phyloP scores from a whole-genome alignment of 2,329 filamentous ascomycete genomes.

The Domatiomyces globalis region DNA sequence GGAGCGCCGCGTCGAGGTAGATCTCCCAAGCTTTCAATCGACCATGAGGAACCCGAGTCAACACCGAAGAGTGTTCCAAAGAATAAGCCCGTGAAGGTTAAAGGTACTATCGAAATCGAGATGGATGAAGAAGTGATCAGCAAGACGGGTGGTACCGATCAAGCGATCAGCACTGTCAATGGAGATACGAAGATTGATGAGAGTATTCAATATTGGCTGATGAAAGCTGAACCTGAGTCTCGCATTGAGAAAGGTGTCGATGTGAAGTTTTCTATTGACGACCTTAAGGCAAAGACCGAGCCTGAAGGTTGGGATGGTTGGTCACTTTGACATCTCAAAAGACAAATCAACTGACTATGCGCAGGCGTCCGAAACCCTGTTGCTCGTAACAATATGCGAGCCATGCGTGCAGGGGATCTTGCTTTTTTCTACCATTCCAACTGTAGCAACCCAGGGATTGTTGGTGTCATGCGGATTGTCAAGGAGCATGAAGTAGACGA shows the following conservation, averaged over 20 bases:
- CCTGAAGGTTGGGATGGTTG: conserved; percentile 87
- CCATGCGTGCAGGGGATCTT: conserved; percentile 81
- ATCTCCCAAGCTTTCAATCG: not conserved
- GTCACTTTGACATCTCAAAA: conserved; percentile 19
- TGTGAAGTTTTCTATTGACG: conserved; percentile 88
- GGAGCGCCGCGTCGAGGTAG: not conserved
- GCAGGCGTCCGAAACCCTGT: conserved; percentile 16
- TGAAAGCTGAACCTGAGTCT: conserved; percentile 80
- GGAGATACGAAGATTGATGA: conserved; percentile 6
- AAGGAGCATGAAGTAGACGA: conserved; percentile 69
- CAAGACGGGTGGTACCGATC: not conserved
- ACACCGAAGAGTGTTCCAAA: not conserved
- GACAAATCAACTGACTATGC: conserved; percentile 1
- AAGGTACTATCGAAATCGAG: not conserved
- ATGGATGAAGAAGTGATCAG: conserved; percentile 1
- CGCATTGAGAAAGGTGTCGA: conserved; percentile 76
- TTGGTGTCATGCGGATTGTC: conserved; percentile 78
- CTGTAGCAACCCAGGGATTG: conserved; percentile 77
- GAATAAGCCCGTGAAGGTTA: not conserved
- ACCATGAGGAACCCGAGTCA: not conserved
- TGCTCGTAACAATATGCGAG: conserved; percentile 77
- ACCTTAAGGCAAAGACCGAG: conserved; percentile 54
- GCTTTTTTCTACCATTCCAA: conserved; percentile 98
- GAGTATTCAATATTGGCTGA: conserved; percentile 53
- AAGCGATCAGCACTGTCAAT: not conserved